Evolutionary conservation across 2,329 filamentous ascomycete genomes (phyloP), one percentile per base, ranked within the genome.

Genomic region (Trichoderma cornu-damae): DNA sequence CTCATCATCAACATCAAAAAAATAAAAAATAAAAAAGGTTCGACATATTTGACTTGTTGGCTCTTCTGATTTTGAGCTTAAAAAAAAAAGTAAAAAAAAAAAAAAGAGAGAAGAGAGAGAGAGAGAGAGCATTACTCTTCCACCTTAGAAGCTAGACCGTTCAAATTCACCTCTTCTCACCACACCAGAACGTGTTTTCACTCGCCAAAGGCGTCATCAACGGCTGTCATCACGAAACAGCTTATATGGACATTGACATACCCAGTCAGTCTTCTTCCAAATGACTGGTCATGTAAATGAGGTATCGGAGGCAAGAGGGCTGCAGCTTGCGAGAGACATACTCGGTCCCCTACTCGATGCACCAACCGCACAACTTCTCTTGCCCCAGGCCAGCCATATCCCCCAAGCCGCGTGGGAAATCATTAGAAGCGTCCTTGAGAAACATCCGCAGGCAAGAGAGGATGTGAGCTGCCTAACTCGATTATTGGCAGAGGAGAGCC

Each of bases 361-460:
- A n/a, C 53, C 53, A 35, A 43, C 53, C 18, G 43, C 37, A 18
- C 53, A 49, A 18, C 44, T 57, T 14, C 37, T 49, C 46, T 44
- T 57, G 35, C 53, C 53, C 18, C 53, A 57, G 28, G 53, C 53
- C 4, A n/a, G 26, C 11, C 53, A 57, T 8, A 57, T 57, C 9
- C 53, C 53, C n/a, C 53, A 28, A 20, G 20, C 35, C 7, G 53
- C 44, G 14, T 57, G 53, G 53, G 43, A 57, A 20, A 28, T 57
- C 3, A 57, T 49, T 2, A 57, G 28, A 42, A 49, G 20, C 1
- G 44, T 42, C 5, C 9, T 57, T 2, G 44, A 57, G 11, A 11
- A 42, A 8, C 32, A 49, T 14, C 35, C 53, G 3, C 34, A 42
- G 8, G 44, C 53, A 34, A 49, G 53, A 32, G 53, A 49, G 3